Evolutionary conservation across 2,329 filamentous ascomycete genomes (phyloP).

Genomic region (Ceratocystis cacaofunesta): DNA sequence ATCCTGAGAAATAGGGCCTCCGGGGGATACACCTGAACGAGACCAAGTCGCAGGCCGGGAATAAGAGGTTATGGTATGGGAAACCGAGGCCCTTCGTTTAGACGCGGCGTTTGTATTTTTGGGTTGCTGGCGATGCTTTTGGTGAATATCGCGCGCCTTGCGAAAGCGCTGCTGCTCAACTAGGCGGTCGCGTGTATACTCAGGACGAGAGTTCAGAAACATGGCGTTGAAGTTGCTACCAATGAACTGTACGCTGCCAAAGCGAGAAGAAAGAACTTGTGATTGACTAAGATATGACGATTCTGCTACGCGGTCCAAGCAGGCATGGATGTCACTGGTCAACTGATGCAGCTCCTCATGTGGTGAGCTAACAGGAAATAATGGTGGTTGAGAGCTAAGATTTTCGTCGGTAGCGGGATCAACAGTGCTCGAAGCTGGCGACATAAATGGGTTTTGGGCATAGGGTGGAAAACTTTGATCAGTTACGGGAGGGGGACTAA

Average conservation of each 20-base stretch:
- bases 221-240: constrained; percentile 11
- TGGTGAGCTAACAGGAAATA: not conserved
- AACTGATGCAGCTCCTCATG: not conserved
- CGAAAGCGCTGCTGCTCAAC: constrained; percentile 8
- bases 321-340: constrained; percentile 9
- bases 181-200: constrained; percentile 6
- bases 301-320: constrained; percentile 5
- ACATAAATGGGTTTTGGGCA: constrained; percentile 7
- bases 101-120: not conserved
- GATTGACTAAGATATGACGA: constrained; percentile 7
- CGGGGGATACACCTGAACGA: not conserved
- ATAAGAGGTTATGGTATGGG: not conserved
- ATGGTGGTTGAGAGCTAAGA: not conserved
- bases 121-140: not conserved
- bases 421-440: constrained; percentile 12
- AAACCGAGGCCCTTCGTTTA: not conserved
- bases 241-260: constrained; percentile 2
- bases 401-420: constrained; percentile 9
- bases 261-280: not conserved
- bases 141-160: constrained; percentile 1
- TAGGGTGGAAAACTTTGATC: not conserved
- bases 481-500: constrained; percentile 6
- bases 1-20: not conserved
- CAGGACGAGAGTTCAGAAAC: constrained; percentile 1
- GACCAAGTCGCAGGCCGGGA: not conserved